These are phyloP conservation scores for Rauvolfia tetraphylla DNA, from an alignment of 257 asterid genomes.

Conservation along the genomic window DNA sequence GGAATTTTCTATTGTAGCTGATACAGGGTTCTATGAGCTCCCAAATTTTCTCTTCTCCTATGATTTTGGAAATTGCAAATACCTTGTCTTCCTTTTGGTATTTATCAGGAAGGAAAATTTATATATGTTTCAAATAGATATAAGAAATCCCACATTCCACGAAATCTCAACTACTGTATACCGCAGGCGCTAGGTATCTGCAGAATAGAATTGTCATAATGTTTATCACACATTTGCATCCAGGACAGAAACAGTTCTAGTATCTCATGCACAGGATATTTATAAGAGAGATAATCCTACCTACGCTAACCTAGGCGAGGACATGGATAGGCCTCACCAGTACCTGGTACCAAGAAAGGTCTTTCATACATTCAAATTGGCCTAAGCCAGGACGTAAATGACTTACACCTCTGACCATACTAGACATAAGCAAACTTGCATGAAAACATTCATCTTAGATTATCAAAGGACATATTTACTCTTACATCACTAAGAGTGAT, in stretches of 20 bases:
- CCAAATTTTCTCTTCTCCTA: background rate
- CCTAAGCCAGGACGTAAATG: background rate
- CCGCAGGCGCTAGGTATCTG: background rate
- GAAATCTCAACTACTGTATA: background rate
- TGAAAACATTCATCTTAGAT: background rate
- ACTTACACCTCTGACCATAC: background rate
- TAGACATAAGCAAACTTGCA: background rate
- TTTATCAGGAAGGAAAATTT: background rate
- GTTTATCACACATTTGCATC: background rate
- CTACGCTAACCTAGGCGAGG: background rate
- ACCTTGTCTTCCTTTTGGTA: background rate
- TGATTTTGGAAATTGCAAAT: background rate
- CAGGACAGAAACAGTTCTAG: background rate
- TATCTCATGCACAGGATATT: background rate
- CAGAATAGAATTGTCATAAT: background rate
- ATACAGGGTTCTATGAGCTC: background rate
- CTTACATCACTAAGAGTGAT: background rate
- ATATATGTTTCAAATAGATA: background rate
- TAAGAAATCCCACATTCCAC: background rate
- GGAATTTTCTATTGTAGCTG: background rate
- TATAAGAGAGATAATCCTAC: background rate
- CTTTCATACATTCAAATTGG: background rate
- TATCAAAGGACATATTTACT: background rate
- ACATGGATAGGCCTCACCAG: background rate
- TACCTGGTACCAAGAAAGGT: background rate